Base-by-base conservation (phyloP, 108 stramenopile species). In the Cyclotella distinguenda region DNA sequence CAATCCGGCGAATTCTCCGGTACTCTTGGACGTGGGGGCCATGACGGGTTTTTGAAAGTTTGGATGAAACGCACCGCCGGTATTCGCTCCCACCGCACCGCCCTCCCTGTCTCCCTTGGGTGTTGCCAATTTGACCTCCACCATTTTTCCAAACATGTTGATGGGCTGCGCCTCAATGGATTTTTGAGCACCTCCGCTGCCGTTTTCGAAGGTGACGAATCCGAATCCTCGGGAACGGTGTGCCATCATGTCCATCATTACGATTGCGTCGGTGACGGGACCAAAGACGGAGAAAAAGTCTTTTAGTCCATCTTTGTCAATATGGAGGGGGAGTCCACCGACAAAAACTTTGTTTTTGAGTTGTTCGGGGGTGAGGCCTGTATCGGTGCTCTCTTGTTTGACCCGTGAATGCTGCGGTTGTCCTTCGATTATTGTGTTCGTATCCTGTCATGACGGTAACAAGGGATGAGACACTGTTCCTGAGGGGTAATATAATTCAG, bases 201-300 rank as follows among this genome's bases (percentile, higher is more conserved):
- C 91, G 66, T 86, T 78, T 68, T 88, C 86, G 70, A 90, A 91
- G 9, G 90, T 94, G 12, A 97, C 88, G 79, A 97, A 97, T 13
- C 90, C 96, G 72, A 95, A 95, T 31, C 94, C 91, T 51, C 91
- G 70, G 12, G 86, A 85, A 13, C 90, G 83, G 36, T 84, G 86
- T 2, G 78, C 72, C 19, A 71, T 77, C 63, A 84, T 87, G 55
- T 93, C 91, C 56, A 93, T 76, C 91, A 93, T 93, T 15, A 93
- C 86, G 42, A 93, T 85, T 23, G 91, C 80, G 74, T 91, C 91
- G 8, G 74, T 81, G 26, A 96, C 88, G 11, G 85, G 65, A 11
- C 91, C 93, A 64, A 87, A 94, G 64, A 87, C 80, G 60, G 75
- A 74, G 81, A 97, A 97, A 34, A 93, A 82, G 39, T 87, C 77